Conservation (phyloP, 202 grass and related monocot genomes). For the Cymbopogon flexuosus region DNA sequence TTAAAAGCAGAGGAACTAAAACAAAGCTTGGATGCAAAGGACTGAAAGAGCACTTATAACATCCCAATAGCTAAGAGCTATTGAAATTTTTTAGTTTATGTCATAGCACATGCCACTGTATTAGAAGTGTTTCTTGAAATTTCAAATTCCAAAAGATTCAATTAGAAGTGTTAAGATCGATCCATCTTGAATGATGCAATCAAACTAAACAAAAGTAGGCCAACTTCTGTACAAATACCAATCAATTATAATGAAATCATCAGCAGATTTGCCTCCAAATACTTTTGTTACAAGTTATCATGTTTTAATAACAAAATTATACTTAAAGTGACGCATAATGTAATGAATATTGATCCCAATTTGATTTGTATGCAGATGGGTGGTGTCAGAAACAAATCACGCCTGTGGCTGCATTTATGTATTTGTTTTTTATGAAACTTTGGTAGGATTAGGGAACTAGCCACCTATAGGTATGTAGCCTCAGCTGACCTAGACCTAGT, state of each 20-base stretch:
- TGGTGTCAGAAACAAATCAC: background rate
- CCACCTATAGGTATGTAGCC: background rate
- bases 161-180: background rate
- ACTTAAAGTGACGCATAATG: background rate
- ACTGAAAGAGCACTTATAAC: conserved; percentile 12
- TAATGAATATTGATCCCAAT: background rate
- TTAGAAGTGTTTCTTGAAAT: background rate
- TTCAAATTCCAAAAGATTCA: background rate
- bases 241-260: background rate
- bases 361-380: background rate
- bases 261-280: background rate
- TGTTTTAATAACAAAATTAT: background rate
- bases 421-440: too few species aligned
- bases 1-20: background rate
- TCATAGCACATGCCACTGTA: conserved; percentile 1
- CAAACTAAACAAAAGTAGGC: background rate
- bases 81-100: background rate
- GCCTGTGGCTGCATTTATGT: background rate
- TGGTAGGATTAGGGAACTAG: background rate
- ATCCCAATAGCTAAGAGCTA: conserved; percentile 3
- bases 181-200: background rate
- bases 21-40: background rate
- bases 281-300: background rate
- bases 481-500: background rate
- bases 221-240: background rate